phyloP scores from a whole-genome alignment of 352 stramenopile genomes.

The Plasmopara muralis region DNA sequence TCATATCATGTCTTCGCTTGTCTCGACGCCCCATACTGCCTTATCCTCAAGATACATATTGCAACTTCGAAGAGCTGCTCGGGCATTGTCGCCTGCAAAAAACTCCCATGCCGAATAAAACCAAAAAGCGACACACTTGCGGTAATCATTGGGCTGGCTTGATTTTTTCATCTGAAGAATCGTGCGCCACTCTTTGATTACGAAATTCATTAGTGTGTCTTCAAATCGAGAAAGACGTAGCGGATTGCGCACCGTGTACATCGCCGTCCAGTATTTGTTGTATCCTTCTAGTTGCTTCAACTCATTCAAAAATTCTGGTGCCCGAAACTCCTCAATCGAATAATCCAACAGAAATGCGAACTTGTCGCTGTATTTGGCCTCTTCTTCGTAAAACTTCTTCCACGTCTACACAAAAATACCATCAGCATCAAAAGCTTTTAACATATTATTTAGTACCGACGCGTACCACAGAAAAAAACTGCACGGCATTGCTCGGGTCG shows the following conservation, averaged over 20 bases:
- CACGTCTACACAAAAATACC: conserved; percentile 39
- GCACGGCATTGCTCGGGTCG: conserved; percentile 64
- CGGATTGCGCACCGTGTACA: conserved; percentile 68
- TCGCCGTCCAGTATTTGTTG: conserved; percentile 80
- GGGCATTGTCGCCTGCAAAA: conserved; percentile 69
- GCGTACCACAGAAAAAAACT: conserved; percentile 77
- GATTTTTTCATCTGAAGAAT: conserved; percentile 80
- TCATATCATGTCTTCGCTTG: conserved; percentile 24
- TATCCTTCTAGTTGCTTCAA: conserved; percentile 74
- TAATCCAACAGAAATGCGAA: conserved; percentile 74
- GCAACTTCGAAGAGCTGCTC: conserved; percentile 66
- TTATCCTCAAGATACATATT: conserved; percentile 85
- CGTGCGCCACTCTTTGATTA: conserved; percentile 64
- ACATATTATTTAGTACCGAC: neutral
- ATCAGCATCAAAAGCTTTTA: neutral
- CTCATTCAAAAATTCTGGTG: conserved; percentile 58
- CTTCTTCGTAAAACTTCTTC: conserved; percentile 86
- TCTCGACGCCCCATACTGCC: conserved; percentile 33
- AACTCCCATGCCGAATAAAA: conserved; percentile 83
- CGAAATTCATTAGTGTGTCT: conserved; percentile 59
- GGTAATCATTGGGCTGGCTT: conserved; percentile 79
- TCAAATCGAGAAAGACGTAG: conserved; percentile 69
- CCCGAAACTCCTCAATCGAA: conserved; percentile 54
- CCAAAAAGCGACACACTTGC: conserved; percentile 84
- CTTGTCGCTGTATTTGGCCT: conserved; percentile 84